phyloP scores from a whole-genome alignment of 371 early-diverging fungal species.

The Mortierella sp. region DNA sequence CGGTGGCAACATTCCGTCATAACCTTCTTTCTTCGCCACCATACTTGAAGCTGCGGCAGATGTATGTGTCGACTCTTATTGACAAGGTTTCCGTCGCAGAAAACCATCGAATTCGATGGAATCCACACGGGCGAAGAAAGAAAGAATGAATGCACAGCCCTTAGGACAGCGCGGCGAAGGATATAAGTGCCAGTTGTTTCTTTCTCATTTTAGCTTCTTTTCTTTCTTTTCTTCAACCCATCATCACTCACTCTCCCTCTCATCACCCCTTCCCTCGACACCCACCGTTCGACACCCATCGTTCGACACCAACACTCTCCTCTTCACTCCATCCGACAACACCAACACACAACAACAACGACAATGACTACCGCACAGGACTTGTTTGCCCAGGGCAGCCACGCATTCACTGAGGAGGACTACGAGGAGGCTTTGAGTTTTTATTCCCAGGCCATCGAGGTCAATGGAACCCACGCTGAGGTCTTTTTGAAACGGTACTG shows the following conservation, averaged over 20 bases:
- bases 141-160: background rate
- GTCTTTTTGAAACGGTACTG: slow-evolving; percentile 69
- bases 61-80: background rate
- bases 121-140: background rate
- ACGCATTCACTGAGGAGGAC: slow-evolving; percentile 71
- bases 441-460: slow-evolving; percentile 64
- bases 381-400: slow-evolving; percentile 64
- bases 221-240: background rate
- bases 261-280: background rate
- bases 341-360: background rate
- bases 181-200: background rate
- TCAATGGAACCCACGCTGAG: slow-evolving; percentile 66
- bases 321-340: background rate
- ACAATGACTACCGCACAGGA: slow-evolving; percentile 49
- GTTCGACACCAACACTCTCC: background rate
- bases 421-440: slow-evolving; percentile 66
- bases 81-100: background rate
- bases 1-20: slow-evolving; percentile 3
- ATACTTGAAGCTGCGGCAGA: background rate
- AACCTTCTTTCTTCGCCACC: background rate
- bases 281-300: background rate
- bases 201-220: background rate
- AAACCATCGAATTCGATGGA: slow-evolving; percentile 6
- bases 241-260: background rate
- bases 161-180: background rate